phyloP scores from a whole-genome alignment of 495 filamentous ascomycete species.

The Elasticomyces elasticus region DNA sequence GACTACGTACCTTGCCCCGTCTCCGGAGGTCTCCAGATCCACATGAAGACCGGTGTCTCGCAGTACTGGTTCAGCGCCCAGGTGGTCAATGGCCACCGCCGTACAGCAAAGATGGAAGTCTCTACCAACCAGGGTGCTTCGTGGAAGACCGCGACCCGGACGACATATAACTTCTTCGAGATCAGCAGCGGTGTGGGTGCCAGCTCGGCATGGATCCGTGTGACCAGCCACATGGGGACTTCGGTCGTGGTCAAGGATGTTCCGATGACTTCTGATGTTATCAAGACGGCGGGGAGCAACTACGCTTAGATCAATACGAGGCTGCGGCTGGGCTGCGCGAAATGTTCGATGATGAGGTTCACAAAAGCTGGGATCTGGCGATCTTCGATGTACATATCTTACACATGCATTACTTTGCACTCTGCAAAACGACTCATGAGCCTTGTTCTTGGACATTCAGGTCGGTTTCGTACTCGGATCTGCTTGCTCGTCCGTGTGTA shows the following conservation, averaged over 20 bases:
- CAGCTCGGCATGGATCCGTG: slow-evolving; percentile 41
- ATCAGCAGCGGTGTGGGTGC: slow-evolving; percentile 43
- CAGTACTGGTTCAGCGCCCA: slow-evolving; percentile 49
- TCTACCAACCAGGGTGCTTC: slow-evolving; percentile 46
- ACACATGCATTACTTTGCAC: too few species aligned
- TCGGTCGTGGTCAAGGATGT: slow-evolving; percentile 26
- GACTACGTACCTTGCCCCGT: slow-evolving; percentile 41
- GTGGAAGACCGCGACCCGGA: slow-evolving; percentile 42
- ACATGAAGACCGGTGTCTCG: slow-evolving; percentile 48
- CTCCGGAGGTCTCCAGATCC: slow-evolving; percentile 38
- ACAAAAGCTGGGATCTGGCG: too few species aligned
- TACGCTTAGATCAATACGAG: slow-evolving; percentile 15
- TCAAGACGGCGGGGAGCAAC: slow-evolving; percentile 18
- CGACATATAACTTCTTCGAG: slow-evolving; percentile 54
- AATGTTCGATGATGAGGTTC: too few species aligned
- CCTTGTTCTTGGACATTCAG: too few species aligned
- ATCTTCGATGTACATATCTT: too few species aligned
- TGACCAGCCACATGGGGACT: slow-evolving; percentile 42
- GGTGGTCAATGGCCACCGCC: slow-evolving; percentile 47
- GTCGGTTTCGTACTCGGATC: too few species aligned
- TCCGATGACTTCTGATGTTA: slow-evolving; percentile 7
- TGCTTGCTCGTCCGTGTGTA: too few species aligned
- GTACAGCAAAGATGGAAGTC: slow-evolving; percentile 44
- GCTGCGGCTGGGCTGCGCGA: too few species aligned
- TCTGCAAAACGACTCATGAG: too few species aligned